Percentiles rank a stretch among this genome's conserved stretches.
These are phyloP conservation scores for Herpetospermum pedunculosum DNA, from an alignment of 306 rosid species.

Conservation along the genomic window DNA sequence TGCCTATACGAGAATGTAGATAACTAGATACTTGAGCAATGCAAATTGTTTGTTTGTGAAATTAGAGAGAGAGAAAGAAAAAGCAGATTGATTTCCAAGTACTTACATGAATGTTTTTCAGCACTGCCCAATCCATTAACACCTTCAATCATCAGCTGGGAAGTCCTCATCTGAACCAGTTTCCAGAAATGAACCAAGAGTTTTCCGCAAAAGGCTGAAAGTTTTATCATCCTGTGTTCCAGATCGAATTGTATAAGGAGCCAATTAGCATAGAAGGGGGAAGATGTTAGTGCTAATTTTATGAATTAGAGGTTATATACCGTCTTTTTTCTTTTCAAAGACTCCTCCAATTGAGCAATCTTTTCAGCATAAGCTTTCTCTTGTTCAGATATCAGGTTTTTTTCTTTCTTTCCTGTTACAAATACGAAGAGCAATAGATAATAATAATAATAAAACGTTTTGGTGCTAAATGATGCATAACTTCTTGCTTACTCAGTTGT, in stretches of 20 bases:
- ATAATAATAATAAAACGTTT: not conserved
- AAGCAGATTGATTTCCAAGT: not conserved
- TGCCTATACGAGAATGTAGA: not conserved
- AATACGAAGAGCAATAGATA: not conserved
- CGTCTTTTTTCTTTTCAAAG: slow-evolving; percentile 84
- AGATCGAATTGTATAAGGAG: slow-evolving; percentile 4
- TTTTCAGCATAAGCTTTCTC: slow-evolving; percentile 63
- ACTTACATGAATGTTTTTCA: not conserved
- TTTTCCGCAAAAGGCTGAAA: slow-evolving; percentile 77
- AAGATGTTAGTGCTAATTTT: not conserved
- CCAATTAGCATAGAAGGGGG: not conserved
- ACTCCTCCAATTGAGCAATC: slow-evolving; percentile 60
- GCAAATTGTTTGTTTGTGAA: not conserved
- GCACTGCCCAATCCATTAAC: not conserved
- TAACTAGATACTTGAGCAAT: not conserved
- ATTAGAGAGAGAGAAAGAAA: too few relatives aligned
- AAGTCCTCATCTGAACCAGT: slow-evolving; percentile 70
- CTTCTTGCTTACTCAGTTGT: slow-evolving; percentile 60
- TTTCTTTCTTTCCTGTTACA: slow-evolving; percentile 74
- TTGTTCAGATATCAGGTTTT: slow-evolving; percentile 50
- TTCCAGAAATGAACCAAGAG: slow-evolving; percentile 74
- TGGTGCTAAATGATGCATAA: not conserved
- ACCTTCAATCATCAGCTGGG: slow-evolving; percentile 54
- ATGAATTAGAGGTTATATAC: slow-evolving; percentile 16
- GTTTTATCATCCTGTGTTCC: slow-evolving; percentile 65